Evolutionary conservation across 2,329 filamentous ascomycete species (phyloP), one percentile per base, ranked within the genome.

Genomic region (Myriosclerotinia scirpicola): DNA sequence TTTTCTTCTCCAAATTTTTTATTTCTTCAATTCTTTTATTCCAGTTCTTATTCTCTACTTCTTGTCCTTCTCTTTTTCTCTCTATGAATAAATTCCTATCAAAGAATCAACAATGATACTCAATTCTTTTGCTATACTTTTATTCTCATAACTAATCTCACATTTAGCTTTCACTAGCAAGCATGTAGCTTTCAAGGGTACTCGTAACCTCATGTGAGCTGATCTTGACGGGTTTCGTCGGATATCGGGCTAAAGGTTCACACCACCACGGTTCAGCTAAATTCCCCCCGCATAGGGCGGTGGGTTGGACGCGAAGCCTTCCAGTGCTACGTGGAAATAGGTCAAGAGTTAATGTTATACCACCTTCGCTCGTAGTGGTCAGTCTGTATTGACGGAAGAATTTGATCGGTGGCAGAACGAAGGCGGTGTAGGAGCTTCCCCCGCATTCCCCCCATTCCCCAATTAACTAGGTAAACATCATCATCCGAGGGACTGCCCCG

Each of bases 361-460:
- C 30, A 34, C 4, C 30, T 34, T 34, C 30, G 4, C 30, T 34
- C 30, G 30, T 34, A 34, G 30, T 2, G 30, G 30, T 34, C 6
- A 34, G 4, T 34, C 5, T 34, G 30, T 34, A 3, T 34, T 6
- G 26, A 26, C 26, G 26, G 26, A 26, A 26, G 26, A 26, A 26
- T 26, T 26, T 26, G 26, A 26, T 26, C 26, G 26, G 3, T 26
- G 30, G 30, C 30, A 34, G 30, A 34, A 34, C 30, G 6, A 34
- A 34, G 30, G 30, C 30, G 30, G 30, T 34, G 30, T 34, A 6
- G 30, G 30, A 34, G 30, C 30, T 34, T 34, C 30, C 30, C 30
- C 64, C 64, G 42, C 64, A 65, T 65, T 46, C 64, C 38, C 38
- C 63, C 54, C 44, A 48, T n/a, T 48, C 36, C 53, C 44, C 34